Conservation (phyloP, 805 yeast species). For the Pichia nanzhaoensis region DNA sequence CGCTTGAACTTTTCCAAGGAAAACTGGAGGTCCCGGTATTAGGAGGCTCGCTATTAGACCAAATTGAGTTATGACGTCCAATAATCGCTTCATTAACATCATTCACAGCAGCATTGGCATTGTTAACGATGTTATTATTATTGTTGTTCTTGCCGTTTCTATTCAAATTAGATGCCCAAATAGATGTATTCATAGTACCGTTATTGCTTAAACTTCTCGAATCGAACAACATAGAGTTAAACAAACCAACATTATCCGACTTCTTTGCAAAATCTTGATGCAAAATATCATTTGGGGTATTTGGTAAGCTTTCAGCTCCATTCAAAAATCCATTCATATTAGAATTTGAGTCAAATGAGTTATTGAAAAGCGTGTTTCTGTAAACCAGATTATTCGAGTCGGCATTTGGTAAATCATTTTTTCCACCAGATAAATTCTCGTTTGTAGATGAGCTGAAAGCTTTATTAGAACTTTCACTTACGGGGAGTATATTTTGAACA, state of each 20-base stretch:
- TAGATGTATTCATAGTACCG: background rate
- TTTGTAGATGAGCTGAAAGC: too few relatives aligned
- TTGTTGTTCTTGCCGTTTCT: background rate
- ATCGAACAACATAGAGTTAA: constrained; percentile 4
- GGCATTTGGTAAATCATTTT: too few relatives aligned
- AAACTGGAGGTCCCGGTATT: background rate
- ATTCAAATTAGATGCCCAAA: background rate
- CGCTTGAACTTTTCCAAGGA: constrained; percentile 3
- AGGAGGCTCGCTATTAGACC: constrained; percentile 16
- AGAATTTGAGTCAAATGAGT: background rate
- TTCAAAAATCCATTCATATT: background rate
- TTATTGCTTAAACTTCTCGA: constrained; percentile 1
- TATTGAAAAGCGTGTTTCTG: background rate
- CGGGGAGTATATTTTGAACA: too few relatives aligned
- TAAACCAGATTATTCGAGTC: background rate
- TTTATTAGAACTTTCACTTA: too few relatives aligned
- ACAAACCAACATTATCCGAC: background rate
- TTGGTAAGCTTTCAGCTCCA: background rate
- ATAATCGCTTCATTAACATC: constrained; percentile 1
- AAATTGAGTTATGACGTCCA: constrained; percentile 19
- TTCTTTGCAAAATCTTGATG: background rate
- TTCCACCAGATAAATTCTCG: too few relatives aligned
- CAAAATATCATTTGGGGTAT: background rate
- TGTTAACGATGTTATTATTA: background rate
- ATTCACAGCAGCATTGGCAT: background rate